These are phyloP conservation scores for Tolypocladium guangdongense DNA, from an alignment of 2,329 filamentous ascomycete genomes.

Conservation along the genomic window DNA sequence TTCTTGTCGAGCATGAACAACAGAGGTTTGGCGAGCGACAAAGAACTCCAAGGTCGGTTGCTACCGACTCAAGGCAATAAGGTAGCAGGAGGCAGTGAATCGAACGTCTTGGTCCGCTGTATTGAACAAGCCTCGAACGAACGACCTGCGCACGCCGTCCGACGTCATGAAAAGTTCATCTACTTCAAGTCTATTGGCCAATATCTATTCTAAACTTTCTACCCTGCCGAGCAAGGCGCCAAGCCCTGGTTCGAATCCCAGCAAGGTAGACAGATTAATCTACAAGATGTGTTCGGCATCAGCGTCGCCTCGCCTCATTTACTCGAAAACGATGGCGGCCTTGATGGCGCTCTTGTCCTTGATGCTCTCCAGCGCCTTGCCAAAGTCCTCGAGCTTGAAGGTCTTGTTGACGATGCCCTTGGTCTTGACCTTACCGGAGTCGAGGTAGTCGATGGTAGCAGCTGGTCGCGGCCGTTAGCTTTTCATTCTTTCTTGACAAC, in stretches of 20 bases:
- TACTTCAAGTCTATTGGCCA: neutral
- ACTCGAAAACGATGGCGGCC: constrained; percentile 61
- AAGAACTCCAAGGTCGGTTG: neutral
- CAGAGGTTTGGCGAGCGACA: neutral
- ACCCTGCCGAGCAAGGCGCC: neutral
- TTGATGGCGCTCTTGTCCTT: constrained; percentile 65
- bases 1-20: neutral
- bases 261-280: neutral
- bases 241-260: neutral
- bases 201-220: neutral
- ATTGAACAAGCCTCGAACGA: neutral
- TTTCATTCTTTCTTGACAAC: neutral
- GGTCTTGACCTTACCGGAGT: constrained; percentile 50
- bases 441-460: constrained; percentile 39
- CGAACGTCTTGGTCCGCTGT: neutral
- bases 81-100: neutral
- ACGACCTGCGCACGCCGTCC: neutral
- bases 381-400: constrained; percentile 64
- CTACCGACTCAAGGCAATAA: neutral
- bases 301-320: constrained; percentile 8
- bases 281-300: neutral
- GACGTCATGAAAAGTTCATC: neutral
- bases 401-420: constrained; percentile 63
- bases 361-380: constrained; percentile 58
- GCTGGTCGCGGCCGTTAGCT: constrained; percentile 12